Conservation (phyloP, 306 rosid species). For the Acmispon strigosus region DNA sequence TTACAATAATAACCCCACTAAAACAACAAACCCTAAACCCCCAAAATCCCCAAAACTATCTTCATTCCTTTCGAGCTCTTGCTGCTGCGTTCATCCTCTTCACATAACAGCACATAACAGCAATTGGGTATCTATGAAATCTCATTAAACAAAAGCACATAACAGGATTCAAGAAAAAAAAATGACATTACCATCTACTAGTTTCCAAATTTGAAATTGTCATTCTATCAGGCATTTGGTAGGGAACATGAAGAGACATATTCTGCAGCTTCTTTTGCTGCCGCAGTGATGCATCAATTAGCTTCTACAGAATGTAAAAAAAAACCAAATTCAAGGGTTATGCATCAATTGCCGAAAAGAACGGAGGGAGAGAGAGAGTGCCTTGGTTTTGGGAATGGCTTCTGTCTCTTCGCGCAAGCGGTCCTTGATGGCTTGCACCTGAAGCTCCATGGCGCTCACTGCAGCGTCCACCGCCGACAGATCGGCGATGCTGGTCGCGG, state of each 20-base stretch:
- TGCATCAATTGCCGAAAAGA: too few relatives aligned
- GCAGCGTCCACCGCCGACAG: slow-evolving; percentile 68
- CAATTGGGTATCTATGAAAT: neutral
- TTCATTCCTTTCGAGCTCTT: too few relatives aligned
- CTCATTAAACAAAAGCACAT: neutral
- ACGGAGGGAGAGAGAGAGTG: too few relatives aligned
- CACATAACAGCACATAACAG: too few relatives aligned
- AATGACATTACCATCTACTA: slow-evolving; percentile 41
- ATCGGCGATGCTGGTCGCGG: slow-evolving; percentile 69
- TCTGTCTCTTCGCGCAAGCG: slow-evolving; percentile 69
- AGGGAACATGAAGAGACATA: slow-evolving; percentile 53
- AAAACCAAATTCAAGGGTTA: neutral
- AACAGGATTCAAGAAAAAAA: neutral
- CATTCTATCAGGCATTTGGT: slow-evolving; percentile 39
- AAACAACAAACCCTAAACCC: too few relatives aligned
- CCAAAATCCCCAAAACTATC: too few relatives aligned
- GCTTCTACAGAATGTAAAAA: slow-evolving; percentile 48
- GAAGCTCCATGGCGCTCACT: slow-evolving; percentile 74
- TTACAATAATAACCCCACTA: too few relatives aligned
- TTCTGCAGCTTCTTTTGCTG: slow-evolving; percentile 82
- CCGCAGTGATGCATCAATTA: slow-evolving; percentile 53
- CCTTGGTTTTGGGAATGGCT: slow-evolving; percentile 88
- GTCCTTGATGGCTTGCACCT: slow-evolving; percentile 77
- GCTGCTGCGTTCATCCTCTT: too few relatives aligned
- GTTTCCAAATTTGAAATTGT: slow-evolving; percentile 36